A percentile compares a stretch with the other conserved stretches of the same genome.
Conservation (phyloP, 495 filamentous ascomycete species). For the Tuber brumale region DNA sequence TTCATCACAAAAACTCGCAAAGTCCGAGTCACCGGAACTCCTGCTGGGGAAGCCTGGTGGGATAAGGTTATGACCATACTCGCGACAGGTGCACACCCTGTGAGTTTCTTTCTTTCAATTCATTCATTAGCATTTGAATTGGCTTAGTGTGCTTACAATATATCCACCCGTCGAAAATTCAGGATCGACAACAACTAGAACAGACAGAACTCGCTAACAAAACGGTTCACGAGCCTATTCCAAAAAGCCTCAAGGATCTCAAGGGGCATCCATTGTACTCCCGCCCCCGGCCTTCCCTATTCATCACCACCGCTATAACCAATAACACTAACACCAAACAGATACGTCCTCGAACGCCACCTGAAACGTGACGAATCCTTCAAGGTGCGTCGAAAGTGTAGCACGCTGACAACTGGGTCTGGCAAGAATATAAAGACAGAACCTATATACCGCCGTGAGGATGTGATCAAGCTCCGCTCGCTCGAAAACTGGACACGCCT, state of each 20-base stretch:
- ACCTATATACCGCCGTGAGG: slow-evolving; percentile 66
- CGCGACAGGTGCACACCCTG: neutral
- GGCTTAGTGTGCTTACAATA: neutral
- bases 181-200: slow-evolving; percentile 74
- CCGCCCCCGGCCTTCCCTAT: neutral
- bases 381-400: slow-evolving; percentile 61
- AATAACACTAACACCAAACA: slow-evolving; percentile 10
- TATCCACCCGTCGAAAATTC: neutral
- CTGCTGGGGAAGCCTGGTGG: slow-evolving; percentile 68
- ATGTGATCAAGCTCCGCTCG: slow-evolving; percentile 68
- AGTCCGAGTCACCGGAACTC: slow-evolving; percentile 62
- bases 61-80: slow-evolving; percentile 33
- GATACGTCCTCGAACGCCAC: slow-evolving; percentile 70
- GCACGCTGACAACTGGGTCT: slow-evolving; percentile 67
- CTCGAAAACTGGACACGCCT: slow-evolving; percentile 82
- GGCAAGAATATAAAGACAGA: slow-evolving; percentile 54
- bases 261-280: slow-evolving; percentile 81
- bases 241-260: slow-evolving; percentile 80
- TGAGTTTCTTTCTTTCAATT: neutral
- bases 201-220: slow-evolving; percentile 63
- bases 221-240: slow-evolving; percentile 76
- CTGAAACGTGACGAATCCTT: slow-evolving; percentile 76
- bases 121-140: neutral
- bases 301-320: neutral
- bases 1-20: slow-evolving; percentile 85